A percentile compares a stretch with the other conserved stretches of the same genome.
phyloP scores from a whole-genome alignment of 2,329 filamentous ascomycete species.

The Diaporthe vaccinii region DNA sequence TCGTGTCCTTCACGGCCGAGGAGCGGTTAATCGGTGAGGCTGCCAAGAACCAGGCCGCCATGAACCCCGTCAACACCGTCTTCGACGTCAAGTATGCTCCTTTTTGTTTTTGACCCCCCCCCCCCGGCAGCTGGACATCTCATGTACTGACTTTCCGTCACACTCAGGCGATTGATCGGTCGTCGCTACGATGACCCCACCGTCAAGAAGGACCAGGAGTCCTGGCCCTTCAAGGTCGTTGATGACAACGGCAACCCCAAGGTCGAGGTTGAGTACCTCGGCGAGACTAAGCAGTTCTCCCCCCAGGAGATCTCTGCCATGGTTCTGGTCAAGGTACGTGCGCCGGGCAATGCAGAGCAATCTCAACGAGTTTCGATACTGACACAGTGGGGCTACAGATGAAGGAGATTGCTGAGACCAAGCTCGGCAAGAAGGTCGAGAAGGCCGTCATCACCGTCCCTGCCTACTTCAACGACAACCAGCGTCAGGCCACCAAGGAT shows the following conservation, averaged over 20 bases:
- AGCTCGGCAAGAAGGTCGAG: constrained; percentile 98
- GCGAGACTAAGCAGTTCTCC: constrained; percentile 95
- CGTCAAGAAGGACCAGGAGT: constrained; percentile 99
- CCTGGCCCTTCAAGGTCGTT: constrained; percentile 99
- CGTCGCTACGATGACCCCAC: constrained; percentile 94
- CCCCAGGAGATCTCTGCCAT: constrained; percentile 99
- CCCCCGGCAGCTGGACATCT: not conserved
- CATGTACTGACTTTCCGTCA: constrained; percentile 25
- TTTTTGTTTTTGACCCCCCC: not conserved
- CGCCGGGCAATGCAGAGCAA: not conserved
- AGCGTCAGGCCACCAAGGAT: constrained; percentile 99
- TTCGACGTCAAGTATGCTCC: constrained; percentile 95
- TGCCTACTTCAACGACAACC: constrained; percentile 99
- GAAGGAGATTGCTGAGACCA: constrained; percentile 99
- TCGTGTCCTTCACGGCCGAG: constrained; percentile 98
- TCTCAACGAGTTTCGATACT: constrained; percentile 9
- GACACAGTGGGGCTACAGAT: constrained; percentile 71
- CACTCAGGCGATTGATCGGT: constrained; percentile 90
- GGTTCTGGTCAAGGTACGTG: constrained; percentile 92
- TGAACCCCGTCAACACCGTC: constrained; percentile 98
- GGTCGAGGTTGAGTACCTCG: constrained; percentile 96
- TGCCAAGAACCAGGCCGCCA: constrained; percentile 99
- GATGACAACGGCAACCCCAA: constrained; percentile 90
- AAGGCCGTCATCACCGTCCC: constrained; percentile 99
- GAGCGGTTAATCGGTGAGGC: constrained; percentile 99